Percentiles rank a stretch among this genome's conserved stretches.
Evolutionary conservation across 2,329 filamentous ascomycete species (phyloP).

Genomic region (Thelonectria olida): DNA sequence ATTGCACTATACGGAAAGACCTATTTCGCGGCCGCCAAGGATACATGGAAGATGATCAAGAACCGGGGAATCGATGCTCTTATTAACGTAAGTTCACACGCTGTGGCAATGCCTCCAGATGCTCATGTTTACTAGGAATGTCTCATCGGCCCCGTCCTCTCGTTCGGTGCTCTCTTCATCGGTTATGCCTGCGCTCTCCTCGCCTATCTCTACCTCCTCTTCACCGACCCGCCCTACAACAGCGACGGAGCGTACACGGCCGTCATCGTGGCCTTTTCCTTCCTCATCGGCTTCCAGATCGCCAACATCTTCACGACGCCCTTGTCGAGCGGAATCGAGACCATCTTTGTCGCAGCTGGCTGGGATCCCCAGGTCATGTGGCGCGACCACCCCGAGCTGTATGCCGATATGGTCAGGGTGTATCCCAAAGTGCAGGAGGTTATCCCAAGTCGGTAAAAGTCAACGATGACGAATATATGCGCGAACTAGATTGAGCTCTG

Average conservation of each 20-base stretch:
- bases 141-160: constrained; percentile 77
- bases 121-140: constrained; percentile 66
- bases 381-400: constrained; percentile 83
- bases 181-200: constrained; percentile 84
- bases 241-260: constrained; percentile 72
- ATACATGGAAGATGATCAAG: constrained; percentile 91
- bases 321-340: constrained; percentile 87
- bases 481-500: neutral
- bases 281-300: constrained; percentile 90
- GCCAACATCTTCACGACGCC: constrained; percentile 91
- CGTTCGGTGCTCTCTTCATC: constrained; percentile 84
- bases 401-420: constrained; percentile 78
- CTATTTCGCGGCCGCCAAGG: constrained; percentile 87
- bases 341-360: constrained; percentile 83
- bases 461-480: neutral
- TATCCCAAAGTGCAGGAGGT: constrained; percentile 87
- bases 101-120: neutral
- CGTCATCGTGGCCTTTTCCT: constrained; percentile 84
- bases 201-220: constrained; percentile 86
- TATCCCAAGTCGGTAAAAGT: constrained; percentile 57
- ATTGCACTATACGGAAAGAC: constrained; percentile 92
- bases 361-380: constrained; percentile 80
- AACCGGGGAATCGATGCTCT: constrained; percentile 90
- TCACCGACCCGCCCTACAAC: constrained; percentile 85
- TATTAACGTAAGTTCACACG: constrained; percentile 65